These are phyloP conservation scores for Sherardia arvensis DNA, from an alignment of 257 asterid species.

Conservation along the genomic window DNA sequence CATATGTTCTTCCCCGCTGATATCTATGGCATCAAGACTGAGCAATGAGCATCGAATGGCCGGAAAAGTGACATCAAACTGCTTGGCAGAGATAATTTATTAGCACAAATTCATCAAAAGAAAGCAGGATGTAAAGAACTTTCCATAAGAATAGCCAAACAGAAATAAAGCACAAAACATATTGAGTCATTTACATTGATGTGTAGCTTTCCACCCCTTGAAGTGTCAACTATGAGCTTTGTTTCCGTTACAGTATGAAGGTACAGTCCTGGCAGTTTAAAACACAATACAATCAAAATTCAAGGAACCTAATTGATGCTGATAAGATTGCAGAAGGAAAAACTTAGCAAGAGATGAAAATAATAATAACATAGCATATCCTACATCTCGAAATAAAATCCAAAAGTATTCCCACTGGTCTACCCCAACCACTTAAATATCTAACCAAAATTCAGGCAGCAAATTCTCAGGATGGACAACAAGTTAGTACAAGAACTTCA, in stretches of 20 bases:
- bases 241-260: slow-evolving; percentile 78
- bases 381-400: not conserved
- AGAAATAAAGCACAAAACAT: not conserved
- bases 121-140: not conserved
- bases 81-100: slow-evolving; percentile 15
- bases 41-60: slow-evolving; percentile 75
- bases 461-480: not conserved
- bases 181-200: slow-evolving; percentile 55
- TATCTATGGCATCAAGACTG: slow-evolving; percentile 97
- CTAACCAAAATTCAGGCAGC: not conserved
- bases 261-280: slow-evolving; percentile 66
- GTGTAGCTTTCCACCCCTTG: slow-evolving; percentile 86
- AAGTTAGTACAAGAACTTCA: not conserved
- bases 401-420: not conserved
- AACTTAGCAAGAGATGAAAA: not conserved
- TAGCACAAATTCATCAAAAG: not conserved
- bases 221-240: slow-evolving; percentile 86
- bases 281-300: slow-evolving; percentile 9
- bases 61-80: slow-evolving; percentile 96
- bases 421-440: not conserved
- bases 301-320: not conserved
- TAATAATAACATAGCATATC: not conserved
- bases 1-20: slow-evolving; percentile 93
- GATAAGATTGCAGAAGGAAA: slow-evolving; percentile 11
- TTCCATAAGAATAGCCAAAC: not conserved